Percentiles rank a stretch among this genome's conserved stretches.
Conservation (phyloP, 2,329 filamentous ascomycete species). For the Xylariaceae sp. region DNA sequence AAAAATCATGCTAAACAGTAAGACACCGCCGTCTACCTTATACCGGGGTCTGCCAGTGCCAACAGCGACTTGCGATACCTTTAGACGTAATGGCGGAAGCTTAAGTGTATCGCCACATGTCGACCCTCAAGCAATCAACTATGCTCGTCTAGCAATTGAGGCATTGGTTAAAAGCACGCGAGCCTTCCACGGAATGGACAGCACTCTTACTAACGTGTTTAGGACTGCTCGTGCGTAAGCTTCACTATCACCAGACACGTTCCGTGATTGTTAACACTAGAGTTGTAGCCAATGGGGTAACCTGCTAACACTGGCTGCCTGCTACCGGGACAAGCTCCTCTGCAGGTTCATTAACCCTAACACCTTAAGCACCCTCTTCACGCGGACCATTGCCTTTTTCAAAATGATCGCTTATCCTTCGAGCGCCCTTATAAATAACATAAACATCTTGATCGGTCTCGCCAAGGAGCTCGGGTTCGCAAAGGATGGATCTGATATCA, state of each 20-base stretch:
- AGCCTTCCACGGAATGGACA: constrained; percentile 66
- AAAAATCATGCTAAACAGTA: constrained; percentile 47
- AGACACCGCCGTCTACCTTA: constrained; percentile 16
- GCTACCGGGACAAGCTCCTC: constrained; percentile 64
- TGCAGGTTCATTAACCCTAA: constrained; percentile 51
- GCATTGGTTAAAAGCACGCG: constrained; percentile 81
- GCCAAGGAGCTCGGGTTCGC: constrained; percentile 39
- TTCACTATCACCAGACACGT: not conserved
- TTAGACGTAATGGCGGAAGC: constrained; percentile 10
- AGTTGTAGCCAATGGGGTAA: constrained; percentile 91
- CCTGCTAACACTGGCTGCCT: constrained; percentile 82
- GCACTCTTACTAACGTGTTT: constrained; percentile 84
- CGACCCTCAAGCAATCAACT: constrained; percentile 43
- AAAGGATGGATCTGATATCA: constrained; percentile 25
- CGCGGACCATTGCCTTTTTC: constrained; percentile 74
- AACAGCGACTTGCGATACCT: constrained; percentile 1
- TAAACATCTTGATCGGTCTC: constrained; percentile 63
- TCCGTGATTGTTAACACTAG: too few species aligned
- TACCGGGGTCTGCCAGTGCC: constrained; percentile 10
- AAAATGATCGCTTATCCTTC: constrained; percentile 65
- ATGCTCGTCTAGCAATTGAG: constrained; percentile 60
- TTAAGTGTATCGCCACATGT: constrained; percentile 31
- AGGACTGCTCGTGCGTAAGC: constrained; percentile 94
- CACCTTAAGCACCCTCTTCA: constrained; percentile 57
- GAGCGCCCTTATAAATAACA: constrained; percentile 69